Evolutionary conservation across 805 yeast species (phyloP).

Genomic region (Saccharomycopsis sp.): DNA sequence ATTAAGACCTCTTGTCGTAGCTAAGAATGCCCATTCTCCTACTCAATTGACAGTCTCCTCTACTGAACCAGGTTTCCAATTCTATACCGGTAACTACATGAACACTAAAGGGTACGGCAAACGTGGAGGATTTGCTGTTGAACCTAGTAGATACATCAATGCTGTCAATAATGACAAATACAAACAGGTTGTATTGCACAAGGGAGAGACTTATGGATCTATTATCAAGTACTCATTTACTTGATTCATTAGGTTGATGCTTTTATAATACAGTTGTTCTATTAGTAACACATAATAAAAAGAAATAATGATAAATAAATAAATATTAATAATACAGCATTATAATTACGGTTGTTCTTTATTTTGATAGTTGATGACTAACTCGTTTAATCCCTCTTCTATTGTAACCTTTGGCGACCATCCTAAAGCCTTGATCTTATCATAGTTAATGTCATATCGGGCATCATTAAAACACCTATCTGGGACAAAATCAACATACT

Average conservation of each 20-base stretch:
- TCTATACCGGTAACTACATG: slow-evolving; percentile 55
- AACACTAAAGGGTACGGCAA: slow-evolving; percentile 30
- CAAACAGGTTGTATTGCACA: slow-evolving; percentile 43
- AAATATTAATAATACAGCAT: neutral
- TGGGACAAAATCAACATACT: slow-evolving; percentile 25
- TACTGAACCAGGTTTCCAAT: slow-evolving; percentile 63
- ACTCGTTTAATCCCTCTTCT: slow-evolving; percentile 10
- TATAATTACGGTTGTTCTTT: neutral
- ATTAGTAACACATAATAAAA: neutral
- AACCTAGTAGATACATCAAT: slow-evolving; percentile 52
- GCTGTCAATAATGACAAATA: slow-evolving; percentile 44
- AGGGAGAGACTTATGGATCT: slow-evolving; percentile 50
- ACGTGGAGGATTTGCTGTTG: slow-evolving; percentile 54
- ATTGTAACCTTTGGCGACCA: neutral
- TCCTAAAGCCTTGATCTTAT: neutral
- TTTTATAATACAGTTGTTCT: no score
- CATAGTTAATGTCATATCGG: neutral
- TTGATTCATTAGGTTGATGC: no score
- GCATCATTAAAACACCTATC: slow-evolving; percentile 27
- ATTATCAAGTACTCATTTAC: slow-evolving; percentile 23
- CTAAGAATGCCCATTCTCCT: slow-evolving; percentile 39
- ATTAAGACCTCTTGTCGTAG: slow-evolving; percentile 35
- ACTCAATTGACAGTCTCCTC: slow-evolving; percentile 39
- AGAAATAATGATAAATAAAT: neutral
- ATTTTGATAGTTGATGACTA: no score